A percentile compares a stretch with the other conserved stretches of the same genome.
Evolutionary conservation across 371 early-diverging fungal species (phyloP).

Genomic region (Mortierella sp.): DNA sequence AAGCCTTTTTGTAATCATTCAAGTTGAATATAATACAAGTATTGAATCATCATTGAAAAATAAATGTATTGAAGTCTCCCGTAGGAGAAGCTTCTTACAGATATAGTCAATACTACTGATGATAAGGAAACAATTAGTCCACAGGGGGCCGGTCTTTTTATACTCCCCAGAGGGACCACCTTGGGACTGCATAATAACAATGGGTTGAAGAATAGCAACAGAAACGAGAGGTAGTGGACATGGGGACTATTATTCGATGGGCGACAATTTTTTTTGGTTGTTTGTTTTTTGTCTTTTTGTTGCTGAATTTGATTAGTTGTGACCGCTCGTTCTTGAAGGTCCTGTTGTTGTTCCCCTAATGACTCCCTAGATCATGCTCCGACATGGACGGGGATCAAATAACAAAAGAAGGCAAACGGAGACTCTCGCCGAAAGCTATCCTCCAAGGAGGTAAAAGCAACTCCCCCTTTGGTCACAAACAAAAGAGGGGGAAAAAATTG

Average conservation of each 20-base stretch:
- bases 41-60: constrained; percentile 30
- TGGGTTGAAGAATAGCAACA: not conserved
- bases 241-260: not conserved
- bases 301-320: too few species aligned
- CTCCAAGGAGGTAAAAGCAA: too few species aligned
- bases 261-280: too few species aligned
- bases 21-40: constrained; percentile 31
- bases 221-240: too few species aligned
- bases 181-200: not conserved
- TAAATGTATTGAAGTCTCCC: constrained; percentile 25
- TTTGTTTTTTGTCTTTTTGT: too few species aligned
- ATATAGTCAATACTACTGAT: constrained; percentile 33
- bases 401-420: too few species aligned
- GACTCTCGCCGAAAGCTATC: too few species aligned
- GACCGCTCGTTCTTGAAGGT: too few species aligned
- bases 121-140: constrained; percentile 4
- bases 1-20: constrained; percentile 36
- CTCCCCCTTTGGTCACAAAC: not conserved
- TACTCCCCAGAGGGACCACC: not conserved
- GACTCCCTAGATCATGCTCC: too few species aligned
- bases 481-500: not conserved
- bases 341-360: too few species aligned
- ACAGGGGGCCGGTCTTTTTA: not conserved
- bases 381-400: too few species aligned
- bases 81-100: constrained; percentile 21